Conservation (phyloP, 2,329 filamentous ascomycete species). For the Calonectria fujianensis region DNA sequence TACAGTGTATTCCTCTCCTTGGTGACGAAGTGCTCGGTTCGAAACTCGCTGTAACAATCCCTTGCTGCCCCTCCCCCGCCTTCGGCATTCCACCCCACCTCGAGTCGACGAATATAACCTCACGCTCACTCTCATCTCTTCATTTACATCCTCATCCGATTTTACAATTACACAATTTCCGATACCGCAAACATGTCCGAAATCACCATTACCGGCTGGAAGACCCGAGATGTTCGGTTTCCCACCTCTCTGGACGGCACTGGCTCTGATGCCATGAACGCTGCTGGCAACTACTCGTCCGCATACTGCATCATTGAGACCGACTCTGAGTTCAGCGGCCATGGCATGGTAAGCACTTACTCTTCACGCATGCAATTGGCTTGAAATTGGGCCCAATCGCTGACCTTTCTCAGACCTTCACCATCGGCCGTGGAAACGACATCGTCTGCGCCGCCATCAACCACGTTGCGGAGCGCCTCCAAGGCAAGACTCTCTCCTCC, state of each 20-base stretch:
- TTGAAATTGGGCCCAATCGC: not conserved
- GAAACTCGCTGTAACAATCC: conserved; percentile 4
- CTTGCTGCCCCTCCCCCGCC: conserved; percentile 49
- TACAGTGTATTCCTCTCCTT: not conserved
- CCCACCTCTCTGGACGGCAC: conserved; percentile 97
- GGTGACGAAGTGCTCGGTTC: not conserved
- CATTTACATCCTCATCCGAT: conserved; percentile 16
- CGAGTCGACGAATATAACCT: conserved; percentile 27
- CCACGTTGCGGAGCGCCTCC: conserved; percentile 84
- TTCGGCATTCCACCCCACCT: conserved; percentile 49
- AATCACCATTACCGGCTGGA: conserved; percentile 83
- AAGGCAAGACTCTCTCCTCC: conserved; percentile 83
- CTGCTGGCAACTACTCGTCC: conserved; percentile 92
- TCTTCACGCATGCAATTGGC: not conserved
- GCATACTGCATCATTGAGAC: conserved; percentile 96
- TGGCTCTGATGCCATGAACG: conserved; percentile 98
- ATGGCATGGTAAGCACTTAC: conserved; percentile 80
- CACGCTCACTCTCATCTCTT: conserved; percentile 27
- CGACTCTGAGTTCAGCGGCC: conserved; percentile 81
- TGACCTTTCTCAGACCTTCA: conserved; percentile 75
- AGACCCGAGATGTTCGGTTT: conserved; percentile 84
- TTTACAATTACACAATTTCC: conserved; percentile 5
- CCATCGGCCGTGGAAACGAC: conserved; percentile 92
- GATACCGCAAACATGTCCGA: conserved; percentile 59
- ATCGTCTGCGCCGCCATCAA: conserved; percentile 91